Evolutionary conservation across 2,329 filamentous ascomycete species (phyloP).

Genomic region (Hypoxylon sp.): DNA sequence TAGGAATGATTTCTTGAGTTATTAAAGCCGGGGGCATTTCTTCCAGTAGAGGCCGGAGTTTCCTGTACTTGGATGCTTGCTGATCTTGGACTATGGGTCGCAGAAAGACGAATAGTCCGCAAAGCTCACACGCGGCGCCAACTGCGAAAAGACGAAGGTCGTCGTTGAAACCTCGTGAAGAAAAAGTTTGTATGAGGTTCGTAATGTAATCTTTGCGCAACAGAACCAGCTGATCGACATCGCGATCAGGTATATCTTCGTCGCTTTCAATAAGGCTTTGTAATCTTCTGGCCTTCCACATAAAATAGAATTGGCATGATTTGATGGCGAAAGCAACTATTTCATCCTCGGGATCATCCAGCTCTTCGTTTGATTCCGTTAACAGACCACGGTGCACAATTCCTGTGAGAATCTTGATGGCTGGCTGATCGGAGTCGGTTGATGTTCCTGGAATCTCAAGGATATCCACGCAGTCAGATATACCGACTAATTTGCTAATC

Average conservation of each 20-base stretch:
- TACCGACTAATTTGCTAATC: slow-evolving; percentile 83
- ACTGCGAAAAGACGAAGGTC: slow-evolving; percentile 83
- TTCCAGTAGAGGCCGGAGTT: slow-evolving; percentile 75
- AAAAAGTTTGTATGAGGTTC: slow-evolving; percentile 77
- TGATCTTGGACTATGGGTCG: slow-evolving; percentile 66
- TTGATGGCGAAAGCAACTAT: slow-evolving; percentile 83
- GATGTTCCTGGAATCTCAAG: slow-evolving; percentile 75
- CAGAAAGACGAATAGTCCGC: slow-evolving; percentile 83
- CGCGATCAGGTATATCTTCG: slow-evolving; percentile 68
- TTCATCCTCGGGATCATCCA: slow-evolving; percentile 84
- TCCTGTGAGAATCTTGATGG: slow-evolving; percentile 79
- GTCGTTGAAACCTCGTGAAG: slow-evolving; percentile 79
- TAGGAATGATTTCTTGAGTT: slow-evolving; percentile 77
- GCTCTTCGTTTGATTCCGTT: slow-evolving; percentile 76
- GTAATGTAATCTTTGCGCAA: slow-evolving; percentile 71
- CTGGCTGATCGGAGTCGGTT: slow-evolving; percentile 63
- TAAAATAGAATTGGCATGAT: slow-evolving; percentile 87
- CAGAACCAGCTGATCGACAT: slow-evolving; percentile 72
- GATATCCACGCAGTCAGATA: slow-evolving; percentile 82
- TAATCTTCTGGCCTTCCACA: slow-evolving; percentile 86
- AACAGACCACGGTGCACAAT: slow-evolving; percentile 82
- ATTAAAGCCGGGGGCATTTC: slow-evolving; percentile 75
- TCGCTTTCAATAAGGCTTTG: slow-evolving; percentile 69
- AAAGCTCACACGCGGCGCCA: slow-evolving; percentile 84
- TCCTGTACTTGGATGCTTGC: slow-evolving; percentile 65